Evolutionary conservation across 345 rosid genomes (phyloP).

Genomic region (Conringia planisiliqua): DNA sequence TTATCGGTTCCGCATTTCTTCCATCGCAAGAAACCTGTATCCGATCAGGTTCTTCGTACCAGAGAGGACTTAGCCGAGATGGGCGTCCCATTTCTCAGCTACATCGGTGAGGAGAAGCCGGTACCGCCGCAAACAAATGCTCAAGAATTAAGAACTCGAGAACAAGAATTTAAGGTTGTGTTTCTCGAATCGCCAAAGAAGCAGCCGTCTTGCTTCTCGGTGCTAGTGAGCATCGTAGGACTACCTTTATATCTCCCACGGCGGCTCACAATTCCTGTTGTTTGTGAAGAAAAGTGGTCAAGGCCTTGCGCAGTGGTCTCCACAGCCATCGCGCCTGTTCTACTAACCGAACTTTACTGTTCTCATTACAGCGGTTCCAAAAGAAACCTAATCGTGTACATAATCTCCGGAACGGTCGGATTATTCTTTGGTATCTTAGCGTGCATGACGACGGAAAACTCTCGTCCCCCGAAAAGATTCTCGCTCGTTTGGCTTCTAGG

Average conservation of each 20-base stretch:
- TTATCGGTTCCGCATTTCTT: constrained; percentile 47
- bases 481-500: constrained; percentile 71
- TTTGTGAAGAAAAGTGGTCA: constrained; percentile 65
- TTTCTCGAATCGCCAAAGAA: constrained; percentile 9
- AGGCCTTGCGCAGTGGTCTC: constrained; percentile 63
- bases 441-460: constrained; percentile 43
- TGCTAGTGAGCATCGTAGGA: constrained; percentile 40
- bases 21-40: constrained; percentile 24
- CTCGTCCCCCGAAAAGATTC: constrained; percentile 61
- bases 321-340: constrained; percentile 64
- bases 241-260: constrained; percentile 73
- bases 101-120: constrained; percentile 32
- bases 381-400: constrained; percentile 36
- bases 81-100: constrained; percentile 26
- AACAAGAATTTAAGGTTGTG: constrained; percentile 15
- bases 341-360: constrained; percentile 52
- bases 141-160: constrained; percentile 30
- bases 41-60: constrained; percentile 19
- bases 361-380: constrained; percentile 31
- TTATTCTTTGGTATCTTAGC: constrained; percentile 52
- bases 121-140: constrained; percentile 24
- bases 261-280: constrained; percentile 83
- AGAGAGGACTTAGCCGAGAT: constrained; percentile 35
- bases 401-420: constrained; percentile 47
- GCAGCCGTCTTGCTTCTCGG: constrained; percentile 22